Evolutionary conservation across 495 filamentous ascomycete species (phyloP), one percentile per base, ranked within the genome.

Genomic region (Penicillium arizonense): DNA sequence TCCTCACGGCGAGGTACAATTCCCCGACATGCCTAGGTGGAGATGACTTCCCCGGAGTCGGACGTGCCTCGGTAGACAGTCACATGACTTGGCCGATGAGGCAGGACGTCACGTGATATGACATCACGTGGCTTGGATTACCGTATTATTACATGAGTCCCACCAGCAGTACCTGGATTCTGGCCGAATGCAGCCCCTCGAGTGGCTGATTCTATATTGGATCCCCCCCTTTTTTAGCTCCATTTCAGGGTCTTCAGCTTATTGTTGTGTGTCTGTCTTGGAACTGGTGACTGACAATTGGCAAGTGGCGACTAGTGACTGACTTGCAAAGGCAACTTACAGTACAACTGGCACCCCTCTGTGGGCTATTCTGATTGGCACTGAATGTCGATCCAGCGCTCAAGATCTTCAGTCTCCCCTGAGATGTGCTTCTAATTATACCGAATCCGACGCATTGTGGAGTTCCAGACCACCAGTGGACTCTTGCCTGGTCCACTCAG

Each of bases 401-500:
- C 32, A 49, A 5, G 26, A 41, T 56, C 47, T 47, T 54, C 43
- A 14, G 26, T 50, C 30, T 40, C 46, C 26, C 48, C 48, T 43
- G 38, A 43, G 37, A 50, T 50, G 39, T 35, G 39, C 48, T 16
- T 42, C 52, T 50, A 50, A 50, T 50, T 50, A 55, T 55, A 55
- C 45, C 47, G 32, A 56, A 41, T 39, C 34, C 32, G 46, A 51
- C 24, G 23, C 34, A 14, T 9, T 30, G 55, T 61, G 54, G 58
- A 54, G 53, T 36, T 56, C 53, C 53, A 56, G 53, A 46, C 47
- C 39, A 7, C 40, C 34, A 5, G 34, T 28, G 39, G 32, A 26
- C 13, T 40, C 20, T 51, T 18, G 36, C 30, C 50, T 47, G 35
- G 26, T 53, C 24, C 51, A 48, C 35, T 38, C 42, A 34, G 49